These are phyloP conservation scores for Trifolium dubium DNA, from an alignment of 306 rosid genomes.

Conservation along the genomic window DNA sequence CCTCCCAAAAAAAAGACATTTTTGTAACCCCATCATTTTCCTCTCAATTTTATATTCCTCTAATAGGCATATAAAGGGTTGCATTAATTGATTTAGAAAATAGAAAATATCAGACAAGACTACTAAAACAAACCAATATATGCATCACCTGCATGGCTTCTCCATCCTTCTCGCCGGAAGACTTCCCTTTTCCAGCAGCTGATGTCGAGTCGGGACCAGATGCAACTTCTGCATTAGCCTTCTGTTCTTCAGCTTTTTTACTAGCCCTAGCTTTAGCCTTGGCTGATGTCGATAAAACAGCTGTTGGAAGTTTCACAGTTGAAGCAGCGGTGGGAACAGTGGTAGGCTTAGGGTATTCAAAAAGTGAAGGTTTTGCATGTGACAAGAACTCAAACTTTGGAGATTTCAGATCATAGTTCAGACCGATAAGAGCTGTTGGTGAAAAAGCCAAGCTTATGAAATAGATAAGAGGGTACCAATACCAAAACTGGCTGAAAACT, in stretches of 20 bases:
- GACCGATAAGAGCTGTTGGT: slow-evolving; percentile 91
- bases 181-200: slow-evolving; percentile 70
- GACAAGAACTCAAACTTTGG: slow-evolving; percentile 93
- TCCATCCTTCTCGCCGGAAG: slow-evolving; percentile 79
- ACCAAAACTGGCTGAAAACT: slow-evolving; percentile 99
- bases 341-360: slow-evolving; percentile 93
- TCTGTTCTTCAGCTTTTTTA: slow-evolving; percentile 92
- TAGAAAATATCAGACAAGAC: not conserved
- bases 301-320: slow-evolving; percentile 95
- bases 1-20: not conserved
- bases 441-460: slow-evolving; percentile 89
- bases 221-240: slow-evolving; percentile 74
- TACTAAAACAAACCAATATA: slow-evolving; percentile 15
- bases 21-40: not conserved
- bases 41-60: slow-evolving; percentile 1
- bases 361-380: slow-evolving; percentile 90
- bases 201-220: slow-evolving; percentile 65
- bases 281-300: slow-evolving; percentile 92
- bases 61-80: not conserved
- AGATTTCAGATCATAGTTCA: slow-evolving; percentile 87
- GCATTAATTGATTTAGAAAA: not conserved
- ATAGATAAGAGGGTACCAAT: slow-evolving; percentile 98
- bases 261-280: slow-evolving; percentile 96
- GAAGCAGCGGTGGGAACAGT: slow-evolving; percentile 79
- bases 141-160: slow-evolving; percentile 87